Evolutionary conservation across 2,329 filamentous ascomycete genomes (phyloP).

Genomic region (Diaporthe aspalathi): DNA sequence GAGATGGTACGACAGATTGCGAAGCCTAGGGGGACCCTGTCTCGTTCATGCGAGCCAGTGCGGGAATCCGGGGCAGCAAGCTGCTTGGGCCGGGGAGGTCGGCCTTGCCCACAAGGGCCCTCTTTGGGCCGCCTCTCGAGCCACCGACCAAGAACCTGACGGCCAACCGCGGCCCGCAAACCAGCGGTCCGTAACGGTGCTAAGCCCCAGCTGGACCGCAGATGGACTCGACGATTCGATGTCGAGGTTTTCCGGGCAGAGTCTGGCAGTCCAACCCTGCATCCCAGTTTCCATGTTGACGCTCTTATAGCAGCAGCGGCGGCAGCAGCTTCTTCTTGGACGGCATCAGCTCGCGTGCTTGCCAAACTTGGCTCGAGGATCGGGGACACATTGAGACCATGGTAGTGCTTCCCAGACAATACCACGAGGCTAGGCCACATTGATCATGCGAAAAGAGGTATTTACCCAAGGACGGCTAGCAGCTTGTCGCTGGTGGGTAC

Average conservation of each 20-base stretch:
- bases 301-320: background rate
- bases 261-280: background rate
- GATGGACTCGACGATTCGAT: background rate
- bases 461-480: slow-evolving; percentile 20
- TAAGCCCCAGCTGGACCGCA: background rate
- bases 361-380: background rate
- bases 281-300: background rate
- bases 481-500: slow-evolving; percentile 20
- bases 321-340: no score
- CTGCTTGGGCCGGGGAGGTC: slow-evolving; percentile 36
- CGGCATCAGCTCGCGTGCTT: background rate
- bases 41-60: slow-evolving; percentile 34
- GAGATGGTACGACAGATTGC: slow-evolving; percentile 35
- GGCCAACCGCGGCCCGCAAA: slow-evolving; percentile 32
- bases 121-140: slow-evolving; percentile 22
- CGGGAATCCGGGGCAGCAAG: slow-evolving; percentile 40
- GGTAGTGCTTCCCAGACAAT: background rate
- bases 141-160: slow-evolving; percentile 26
- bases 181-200: slow-evolving; percentile 30
- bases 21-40: slow-evolving; percentile 34
- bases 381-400: background rate
- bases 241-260: background rate
- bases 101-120: slow-evolving; percentile 24
- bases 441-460: slow-evolving; percentile 20
- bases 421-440: slow-evolving; percentile 5